Percentiles rank a stretch among this genome's conserved stretches.
These are phyloP conservation scores for Earliella scabrosa DNA, from an alignment of 1,284 basidiomycete genomes.

Conservation along the genomic window DNA sequence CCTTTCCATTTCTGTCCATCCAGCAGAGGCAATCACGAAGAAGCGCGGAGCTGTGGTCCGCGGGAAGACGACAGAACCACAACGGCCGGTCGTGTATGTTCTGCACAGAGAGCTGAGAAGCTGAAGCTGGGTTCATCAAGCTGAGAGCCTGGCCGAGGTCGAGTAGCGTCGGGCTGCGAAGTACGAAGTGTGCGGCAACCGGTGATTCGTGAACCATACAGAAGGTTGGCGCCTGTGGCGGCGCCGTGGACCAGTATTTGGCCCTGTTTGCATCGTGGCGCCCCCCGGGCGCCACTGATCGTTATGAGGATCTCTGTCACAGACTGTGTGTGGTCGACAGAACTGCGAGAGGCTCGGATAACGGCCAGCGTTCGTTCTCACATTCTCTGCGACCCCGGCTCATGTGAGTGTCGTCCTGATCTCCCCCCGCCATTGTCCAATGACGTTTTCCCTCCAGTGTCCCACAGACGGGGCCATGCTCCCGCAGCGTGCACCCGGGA, in stretches of 20 bases:
- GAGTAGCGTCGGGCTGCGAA: not conserved
- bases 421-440: too few relatives aligned
- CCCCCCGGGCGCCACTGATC: slow-evolving; percentile 19
- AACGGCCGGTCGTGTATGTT: not conserved
- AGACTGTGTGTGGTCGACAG: not conserved
- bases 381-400: slow-evolving; percentile 5
- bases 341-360: slow-evolving; percentile 9
- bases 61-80: not conserved
- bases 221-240: not conserved
- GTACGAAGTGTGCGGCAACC: not conserved
- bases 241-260: slow-evolving; percentile 10
- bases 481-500: not conserved
- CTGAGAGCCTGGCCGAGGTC: not conserved
- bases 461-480: slow-evolving; percentile 11
- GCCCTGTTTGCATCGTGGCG: slow-evolving; percentile 18
- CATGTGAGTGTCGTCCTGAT: slow-evolving; percentile 9
- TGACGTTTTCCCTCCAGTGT: too few relatives aligned
- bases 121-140: not conserved
- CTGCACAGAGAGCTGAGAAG: not conserved
- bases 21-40: slow-evolving; percentile 13
- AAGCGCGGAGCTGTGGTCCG: slow-evolving; percentile 7
- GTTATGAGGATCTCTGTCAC: slow-evolving; percentile 2
- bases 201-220: not conserved
- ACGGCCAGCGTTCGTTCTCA: slow-evolving; percentile 3
- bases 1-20: slow-evolving; percentile 5